Percentiles rank a stretch among this genome's conserved stretches.
Conservation (phyloP, 2,329 filamentous ascomycete species). For the Venturia oleaginea region DNA sequence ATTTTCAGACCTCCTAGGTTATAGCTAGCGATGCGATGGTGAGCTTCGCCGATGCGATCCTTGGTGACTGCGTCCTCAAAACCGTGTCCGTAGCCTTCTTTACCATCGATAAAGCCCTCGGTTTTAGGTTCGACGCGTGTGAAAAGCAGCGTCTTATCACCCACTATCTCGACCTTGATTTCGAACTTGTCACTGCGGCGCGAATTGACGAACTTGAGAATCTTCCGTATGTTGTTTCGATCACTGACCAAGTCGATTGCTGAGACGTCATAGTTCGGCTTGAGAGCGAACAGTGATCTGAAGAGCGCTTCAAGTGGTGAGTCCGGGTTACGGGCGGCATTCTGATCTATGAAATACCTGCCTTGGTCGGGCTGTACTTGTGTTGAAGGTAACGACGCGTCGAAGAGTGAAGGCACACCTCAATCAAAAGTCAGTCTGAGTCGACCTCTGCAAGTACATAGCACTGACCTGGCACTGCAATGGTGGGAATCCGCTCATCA, state of each 20-base stretch:
- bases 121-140: conserved; percentile 26
- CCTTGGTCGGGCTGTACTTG: conserved; percentile 32
- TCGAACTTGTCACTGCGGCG: conserved; percentile 28
- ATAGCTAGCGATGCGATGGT: conserved; percentile 40
- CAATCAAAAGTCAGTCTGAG: background rate
- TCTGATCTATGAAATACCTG: conserved; percentile 36
- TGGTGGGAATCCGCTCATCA: conserved; percentile 6
- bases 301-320: conserved; percentile 41
- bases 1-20: conserved; percentile 32
- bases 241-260: conserved; percentile 37
- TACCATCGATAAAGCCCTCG: conserved; percentile 22
- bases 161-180: conserved; percentile 33
- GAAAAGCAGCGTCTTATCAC: conserved; percentile 25
- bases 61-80: conserved; percentile 39
- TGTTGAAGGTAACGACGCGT: conserved; percentile 20
- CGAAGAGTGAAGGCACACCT: conserved; percentile 30
- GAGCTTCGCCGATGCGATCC: conserved; percentile 33
- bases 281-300: conserved; percentile 31
- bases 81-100: conserved; percentile 35
- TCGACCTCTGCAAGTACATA: background rate
- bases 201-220: conserved; percentile 35
- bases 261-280: conserved; percentile 33
- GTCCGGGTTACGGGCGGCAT: conserved; percentile 35
- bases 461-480: conserved; percentile 36
- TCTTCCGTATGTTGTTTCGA: conserved; percentile 41